These are phyloP conservation scores for Elsinoe australis DNA, from an alignment of 2,329 filamentous ascomycete species.

Conservation along the genomic window DNA sequence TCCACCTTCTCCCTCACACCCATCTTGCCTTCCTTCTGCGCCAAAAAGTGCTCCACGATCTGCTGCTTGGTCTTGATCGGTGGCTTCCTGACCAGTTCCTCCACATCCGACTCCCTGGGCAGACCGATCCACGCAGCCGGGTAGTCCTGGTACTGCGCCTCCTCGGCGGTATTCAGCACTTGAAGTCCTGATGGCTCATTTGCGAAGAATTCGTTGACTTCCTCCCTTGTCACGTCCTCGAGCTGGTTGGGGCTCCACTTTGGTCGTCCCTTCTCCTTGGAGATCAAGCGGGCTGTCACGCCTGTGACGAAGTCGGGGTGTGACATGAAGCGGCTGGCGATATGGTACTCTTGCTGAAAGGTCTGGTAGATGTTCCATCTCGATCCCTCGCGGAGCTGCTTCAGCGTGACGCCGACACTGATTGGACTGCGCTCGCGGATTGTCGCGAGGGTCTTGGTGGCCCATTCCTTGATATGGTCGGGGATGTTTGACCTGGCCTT, in stretches of 20 bases:
- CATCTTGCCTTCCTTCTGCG: slow-evolving; percentile 38
- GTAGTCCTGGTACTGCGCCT: slow-evolving; percentile 59
- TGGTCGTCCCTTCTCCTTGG: slow-evolving; percentile 58
- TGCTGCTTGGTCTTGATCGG: slow-evolving; percentile 30
- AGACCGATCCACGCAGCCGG: slow-evolving; percentile 64
- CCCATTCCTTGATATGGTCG: slow-evolving; percentile 61
- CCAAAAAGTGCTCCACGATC: slow-evolving; percentile 35
- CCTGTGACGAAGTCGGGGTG: slow-evolving; percentile 88
- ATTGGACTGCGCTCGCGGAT: slow-evolving; percentile 76
- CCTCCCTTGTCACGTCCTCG: slow-evolving; percentile 52
- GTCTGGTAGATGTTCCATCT: slow-evolving; percentile 76
- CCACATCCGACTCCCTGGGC: slow-evolving; percentile 60
- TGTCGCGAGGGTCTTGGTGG: slow-evolving; percentile 64
- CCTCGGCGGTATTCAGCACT: slow-evolving; percentile 48
- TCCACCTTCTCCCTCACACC: slow-evolving; percentile 52
- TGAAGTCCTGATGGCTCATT: slow-evolving; percentile 44
- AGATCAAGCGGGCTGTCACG: slow-evolving; percentile 71
- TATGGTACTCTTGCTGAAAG: slow-evolving; percentile 77
- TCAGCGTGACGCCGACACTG: slow-evolving; percentile 72
- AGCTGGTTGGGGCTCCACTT: slow-evolving; percentile 70
- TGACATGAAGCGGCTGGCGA: slow-evolving; percentile 81
- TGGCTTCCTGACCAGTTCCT: slow-evolving; percentile 34
- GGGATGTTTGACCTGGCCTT: slow-evolving; percentile 34
- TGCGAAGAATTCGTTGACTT: slow-evolving; percentile 64
- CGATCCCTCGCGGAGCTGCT: slow-evolving; percentile 69